These are phyloP conservation scores for Daldinia eschscholtzii DNA, from an alignment of 2,329 filamentous ascomycete species.

Conservation along the genomic window DNA sequence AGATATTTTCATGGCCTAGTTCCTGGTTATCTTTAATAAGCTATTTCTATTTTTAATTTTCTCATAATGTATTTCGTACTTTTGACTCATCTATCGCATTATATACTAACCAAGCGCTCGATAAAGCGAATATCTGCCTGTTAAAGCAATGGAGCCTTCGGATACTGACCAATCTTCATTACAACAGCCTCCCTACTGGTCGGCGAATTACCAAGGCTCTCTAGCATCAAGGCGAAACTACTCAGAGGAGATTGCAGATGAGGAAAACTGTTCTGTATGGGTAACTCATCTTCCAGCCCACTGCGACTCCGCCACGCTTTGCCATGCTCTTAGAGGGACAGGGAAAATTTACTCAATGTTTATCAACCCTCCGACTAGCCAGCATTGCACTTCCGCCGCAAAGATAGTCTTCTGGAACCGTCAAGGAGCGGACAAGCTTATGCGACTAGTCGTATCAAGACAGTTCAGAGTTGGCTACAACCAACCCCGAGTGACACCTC, in stretches of 20 bases:
- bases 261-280: slow-evolving; percentile 10
- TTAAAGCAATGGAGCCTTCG: neutral
- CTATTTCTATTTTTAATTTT: too few species aligned
- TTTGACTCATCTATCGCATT: neutral
- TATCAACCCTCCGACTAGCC: neutral
- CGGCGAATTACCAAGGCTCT: neutral
- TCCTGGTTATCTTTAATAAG: too few species aligned
- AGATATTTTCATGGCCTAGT: too few species aligned
- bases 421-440: neutral
- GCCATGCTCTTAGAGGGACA: neutral
- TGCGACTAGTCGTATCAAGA: neutral
- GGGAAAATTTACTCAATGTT: slow-evolving; percentile 16
- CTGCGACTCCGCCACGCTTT: neutral
- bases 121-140: neutral
- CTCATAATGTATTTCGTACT: too few species aligned
- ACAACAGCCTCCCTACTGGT: neutral
- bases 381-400: neutral
- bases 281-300: neutral
- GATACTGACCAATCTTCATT: neutral
- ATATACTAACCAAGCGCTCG: neutral
- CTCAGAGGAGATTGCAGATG: neutral
- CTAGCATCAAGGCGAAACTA: neutral
- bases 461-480: neutral
- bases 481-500: neutral
- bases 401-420: slow-evolving; percentile 20